A percentile compares a stretch with the other conserved stretches of the same genome.
Conservation (phyloP, 139 green algal genomes). For the Chlamydomonas sphaeroides region DNA sequence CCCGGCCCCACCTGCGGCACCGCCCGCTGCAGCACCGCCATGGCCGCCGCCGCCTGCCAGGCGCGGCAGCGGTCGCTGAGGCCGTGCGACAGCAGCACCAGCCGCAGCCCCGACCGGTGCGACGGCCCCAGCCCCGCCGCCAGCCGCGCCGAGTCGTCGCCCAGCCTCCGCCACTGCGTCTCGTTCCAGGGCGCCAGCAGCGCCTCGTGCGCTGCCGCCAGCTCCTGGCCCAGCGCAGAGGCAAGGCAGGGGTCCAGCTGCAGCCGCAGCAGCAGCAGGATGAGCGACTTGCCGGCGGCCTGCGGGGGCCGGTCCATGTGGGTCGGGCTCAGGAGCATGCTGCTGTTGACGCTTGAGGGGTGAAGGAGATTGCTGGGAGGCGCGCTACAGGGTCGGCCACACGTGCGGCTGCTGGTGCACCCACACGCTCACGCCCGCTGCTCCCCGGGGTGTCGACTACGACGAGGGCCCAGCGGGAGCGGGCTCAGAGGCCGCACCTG, state of each 20-base stretch:
- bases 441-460: no score
- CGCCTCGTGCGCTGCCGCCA: neutral
- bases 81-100: neutral
- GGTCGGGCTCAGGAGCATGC: no score
- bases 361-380: no score
- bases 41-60: constrained; percentile 12
- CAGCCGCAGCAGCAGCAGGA: neutral
- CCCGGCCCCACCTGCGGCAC: neutral
- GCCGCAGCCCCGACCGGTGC: neutral
- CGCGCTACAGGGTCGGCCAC: no score
- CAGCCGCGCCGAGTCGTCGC: neutral
- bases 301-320: neutral
- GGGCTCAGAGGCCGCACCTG: no score
- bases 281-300: neutral
- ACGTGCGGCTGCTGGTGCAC: no score
- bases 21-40: constrained; percentile 2
- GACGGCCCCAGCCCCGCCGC: neutral
- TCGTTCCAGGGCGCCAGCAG: constrained; percentile 12
- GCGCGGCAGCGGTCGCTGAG: neutral
- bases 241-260: neutral
- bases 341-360: no score
- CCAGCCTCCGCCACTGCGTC: neutral
- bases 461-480: no score
- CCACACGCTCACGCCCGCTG: no score
- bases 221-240: neutral